Percentiles rank a stretch among this genome's conserved stretches.
These are phyloP conservation scores for Gaertneriomyces sp. DNA, from an alignment of 192 early-diverging fungal genomes.

Conservation along the genomic window DNA sequence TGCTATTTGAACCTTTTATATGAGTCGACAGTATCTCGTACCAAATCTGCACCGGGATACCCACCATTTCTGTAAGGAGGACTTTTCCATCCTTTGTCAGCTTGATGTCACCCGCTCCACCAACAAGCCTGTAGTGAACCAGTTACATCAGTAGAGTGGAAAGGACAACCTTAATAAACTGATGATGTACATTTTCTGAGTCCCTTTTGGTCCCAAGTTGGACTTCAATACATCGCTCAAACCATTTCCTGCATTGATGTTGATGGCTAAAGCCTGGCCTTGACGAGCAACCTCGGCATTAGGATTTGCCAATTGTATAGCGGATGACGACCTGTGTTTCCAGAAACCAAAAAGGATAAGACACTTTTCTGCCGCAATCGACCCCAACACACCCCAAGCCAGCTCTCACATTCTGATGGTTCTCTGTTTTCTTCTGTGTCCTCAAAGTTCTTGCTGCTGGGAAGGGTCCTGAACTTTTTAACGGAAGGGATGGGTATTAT, in stretches of 20 bases:
- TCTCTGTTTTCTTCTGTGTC: too few species aligned
- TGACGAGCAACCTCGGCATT: conserved; percentile 97
- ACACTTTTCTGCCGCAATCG: too few species aligned
- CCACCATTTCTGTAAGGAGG: conserved; percentile 95
- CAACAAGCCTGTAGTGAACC: conserved; percentile 70
- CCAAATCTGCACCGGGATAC: neutral
- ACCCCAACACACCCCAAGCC: too few species aligned
- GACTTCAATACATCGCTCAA: conserved; percentile 93
- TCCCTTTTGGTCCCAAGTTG: conserved; percentile 97
- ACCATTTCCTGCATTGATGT: conserved; percentile 93
- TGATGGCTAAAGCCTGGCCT: conserved; percentile 94
- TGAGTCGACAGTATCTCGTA: neutral
- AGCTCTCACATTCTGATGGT: too few species aligned
- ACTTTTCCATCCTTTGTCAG: conserved; percentile 99
- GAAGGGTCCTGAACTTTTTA: too few species aligned
- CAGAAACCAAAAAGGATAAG: too few species aligned
- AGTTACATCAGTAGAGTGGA: neutral
- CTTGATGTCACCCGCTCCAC: conserved; percentile 93
- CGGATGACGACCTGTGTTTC: conserved; percentile 60
- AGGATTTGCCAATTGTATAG: conserved; percentile 92
- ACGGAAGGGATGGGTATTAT: too few species aligned
- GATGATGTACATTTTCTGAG: conserved; percentile 83
- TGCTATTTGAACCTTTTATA: conserved; percentile 54
- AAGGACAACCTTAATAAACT: neutral
- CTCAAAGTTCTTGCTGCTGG: too few species aligned